Evolutionary conservation across 1,284 basidiomycete species (phyloP), one percentile per base, ranked within the genome.

Genomic region (Ganoderma leucocontextum): DNA sequence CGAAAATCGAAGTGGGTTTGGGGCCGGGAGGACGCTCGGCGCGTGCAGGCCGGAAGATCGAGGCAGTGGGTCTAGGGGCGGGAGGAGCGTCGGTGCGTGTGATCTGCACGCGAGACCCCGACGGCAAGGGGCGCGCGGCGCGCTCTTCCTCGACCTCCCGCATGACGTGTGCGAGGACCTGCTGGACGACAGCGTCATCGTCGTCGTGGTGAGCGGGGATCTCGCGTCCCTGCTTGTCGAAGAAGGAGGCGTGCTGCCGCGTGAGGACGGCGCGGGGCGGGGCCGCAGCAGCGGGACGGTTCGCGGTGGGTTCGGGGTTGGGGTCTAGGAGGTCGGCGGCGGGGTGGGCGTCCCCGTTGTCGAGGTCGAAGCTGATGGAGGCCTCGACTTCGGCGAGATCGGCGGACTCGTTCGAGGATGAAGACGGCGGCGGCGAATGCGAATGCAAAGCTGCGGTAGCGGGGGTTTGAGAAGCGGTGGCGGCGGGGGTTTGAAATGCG

Each of bases 361-460:
- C 59, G 36, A 49, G 10, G 19, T 55, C 13, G 52, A 55, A 33
- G 57, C 36, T 22, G 38, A 59, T 39, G 36, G 36, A 59, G 9
- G 57, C 57, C 36, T 59, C 57, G 12, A 41, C 57, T 35, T 59
- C 57, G 12, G 8, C 57, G 15, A 22, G n/a, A 19, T 41, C 36
- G 1, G 35, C 57, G 57, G 38, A 38, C n/a, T 59, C 57, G 57
- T 22, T 36, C 19, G 57, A 41, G 36, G 57, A 55, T 29, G 52
- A 13, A 12, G 47, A 49, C 12, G 47, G 47, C 9, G 47, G 47
- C 2, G 47, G 47, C 2, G 47, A 49, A 13, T 22, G 47, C 47
- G 47, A 25, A 15, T 29, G 29, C 29, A 2, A 29, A 29, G 29
- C 29, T 29, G 4, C 12, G 22, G 12, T 22, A 1, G 22, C 22